Evolutionary conservation across 2,329 filamentous ascomycete species (phyloP), one percentile per base, ranked within the genome.

Genomic region (Monosporascus sp.): DNA sequence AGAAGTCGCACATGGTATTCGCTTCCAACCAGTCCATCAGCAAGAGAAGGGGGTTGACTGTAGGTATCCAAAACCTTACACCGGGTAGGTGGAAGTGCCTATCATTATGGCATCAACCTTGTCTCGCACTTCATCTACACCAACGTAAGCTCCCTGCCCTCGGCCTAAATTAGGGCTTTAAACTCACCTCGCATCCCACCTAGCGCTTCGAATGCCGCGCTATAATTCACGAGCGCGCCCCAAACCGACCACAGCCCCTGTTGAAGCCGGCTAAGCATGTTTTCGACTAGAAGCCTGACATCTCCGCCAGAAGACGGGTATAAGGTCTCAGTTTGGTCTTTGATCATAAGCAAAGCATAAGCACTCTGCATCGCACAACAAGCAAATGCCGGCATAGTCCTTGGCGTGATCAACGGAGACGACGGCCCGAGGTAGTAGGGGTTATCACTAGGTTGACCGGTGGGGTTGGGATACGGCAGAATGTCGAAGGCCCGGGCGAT

Each of bases 301-400:
- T 54, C 60, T 46, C 57, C 53, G 43, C 53, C 60, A n/a, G 60
- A 49, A 41, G 58, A 58, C 5, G 65, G 62, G 52, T 71, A 71
- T 58, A 70, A 58, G 31, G 71, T 68, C 53, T 68, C 67, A 2
- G 69, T 74, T 62, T 71, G 72, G 43, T 71, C 67, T 56, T 70
- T 68, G 47, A 75, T 68, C 67, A 74, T 75, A 37, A 75, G 64
- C 48, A 75, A 64, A 17, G 71, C 70, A 50, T 75, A 75, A 8
- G 71, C 72, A 52, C 70, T 72, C 60, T 75, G 73, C 73, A 75
- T 75, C 6, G 73, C 73, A 50, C 73, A 75, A 55, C 73, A 75
- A 22, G 71, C 71, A 49, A 74, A 75, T 9, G 71, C 68, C 17
- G 73, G 73, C 71, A 75, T 74, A 38, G 72, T 75, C 45, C 72